Evolutionary conservation across 2,329 filamentous ascomycete genomes (phyloP).

Genomic region (Ophiocordyceps robertsii): DNA sequence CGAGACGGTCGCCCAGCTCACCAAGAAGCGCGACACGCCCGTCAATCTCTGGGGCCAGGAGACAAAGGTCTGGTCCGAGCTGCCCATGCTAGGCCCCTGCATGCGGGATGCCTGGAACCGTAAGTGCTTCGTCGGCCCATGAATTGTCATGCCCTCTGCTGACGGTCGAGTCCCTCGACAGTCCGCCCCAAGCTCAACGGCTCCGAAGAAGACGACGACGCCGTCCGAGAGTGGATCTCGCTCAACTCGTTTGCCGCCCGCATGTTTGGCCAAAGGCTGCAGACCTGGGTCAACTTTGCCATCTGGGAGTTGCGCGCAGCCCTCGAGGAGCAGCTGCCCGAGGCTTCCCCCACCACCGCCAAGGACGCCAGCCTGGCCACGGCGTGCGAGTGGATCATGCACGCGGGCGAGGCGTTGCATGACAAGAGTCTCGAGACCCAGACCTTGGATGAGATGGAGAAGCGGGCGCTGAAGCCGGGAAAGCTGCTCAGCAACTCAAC

Average conservation of each 20-base stretch:
- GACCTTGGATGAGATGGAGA: conserved; percentile 9
- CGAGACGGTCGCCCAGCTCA: conserved; percentile 9
- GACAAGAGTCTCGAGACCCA: conserved; percentile 4
- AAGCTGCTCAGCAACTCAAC: conserved; percentile 6
- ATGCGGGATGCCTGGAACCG: conserved; percentile 17
- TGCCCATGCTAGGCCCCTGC: conserved; percentile 16
- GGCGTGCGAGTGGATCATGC: conserved; percentile 15
- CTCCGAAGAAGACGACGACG: conserved; percentile 8
- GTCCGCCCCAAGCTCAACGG: conserved; percentile 12
- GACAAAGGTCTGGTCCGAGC: conserved; percentile 13
- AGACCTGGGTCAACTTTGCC: conserved; percentile 13
- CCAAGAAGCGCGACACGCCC: conserved; percentile 8
- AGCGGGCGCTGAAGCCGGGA: conserved; percentile 9
- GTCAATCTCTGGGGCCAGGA: conserved; percentile 14
- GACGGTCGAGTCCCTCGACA: neutral
- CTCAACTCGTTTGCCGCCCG: conserved; percentile 20
- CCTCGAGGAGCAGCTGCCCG: conserved; percentile 12
- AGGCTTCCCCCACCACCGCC: conserved; percentile 3
- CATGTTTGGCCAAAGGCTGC: conserved; percentile 10
- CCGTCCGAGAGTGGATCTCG: conserved; percentile 13
- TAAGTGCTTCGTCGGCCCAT: conserved; percentile 5
- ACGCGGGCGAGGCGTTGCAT: conserved; percentile 14
- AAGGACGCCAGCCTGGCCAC: conserved; percentile 9
- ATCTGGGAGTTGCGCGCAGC: conserved; percentile 16
- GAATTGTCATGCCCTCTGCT: neutral